Evolutionary conservation across 2,329 filamentous ascomycete genomes (phyloP).

Genomic region (Purpureocillium takamizusanense): DNA sequence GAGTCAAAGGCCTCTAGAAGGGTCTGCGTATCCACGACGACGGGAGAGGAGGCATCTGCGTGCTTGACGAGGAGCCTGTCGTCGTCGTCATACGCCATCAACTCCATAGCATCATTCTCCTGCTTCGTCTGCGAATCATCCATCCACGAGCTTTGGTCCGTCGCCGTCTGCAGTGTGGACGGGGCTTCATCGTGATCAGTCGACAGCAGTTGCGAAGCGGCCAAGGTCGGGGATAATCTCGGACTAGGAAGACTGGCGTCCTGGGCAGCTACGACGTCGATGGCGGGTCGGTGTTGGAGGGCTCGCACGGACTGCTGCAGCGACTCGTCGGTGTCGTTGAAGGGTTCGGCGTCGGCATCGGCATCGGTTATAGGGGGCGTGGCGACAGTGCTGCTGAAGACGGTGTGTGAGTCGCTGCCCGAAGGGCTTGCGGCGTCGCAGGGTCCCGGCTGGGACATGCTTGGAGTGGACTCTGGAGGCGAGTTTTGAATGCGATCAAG

Average conservation of each 20-base stretch:
- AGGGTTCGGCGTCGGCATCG: constrained; percentile 58
- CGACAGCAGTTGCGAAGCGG: constrained; percentile 49
- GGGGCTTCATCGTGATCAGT: constrained; percentile 33
- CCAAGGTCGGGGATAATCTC: constrained; percentile 83
- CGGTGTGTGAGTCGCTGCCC: constrained; percentile 46
- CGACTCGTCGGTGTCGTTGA: constrained; percentile 41
- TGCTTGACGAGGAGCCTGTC: constrained; percentile 7
- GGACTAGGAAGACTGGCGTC: constrained; percentile 93
- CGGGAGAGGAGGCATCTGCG: constrained; percentile 5
- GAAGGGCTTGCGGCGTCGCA: constrained; percentile 43
- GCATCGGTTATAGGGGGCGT: constrained; percentile 70
- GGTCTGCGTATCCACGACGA: constrained; percentile 70
- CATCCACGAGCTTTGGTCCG: constrained; percentile 21
- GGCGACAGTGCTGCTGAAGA: constrained; percentile 56
- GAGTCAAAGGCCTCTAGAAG: constrained; percentile 87
- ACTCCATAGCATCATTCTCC: constrained; percentile 12
- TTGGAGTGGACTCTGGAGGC: constrained; percentile 34
- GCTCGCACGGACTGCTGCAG: constrained; percentile 36
- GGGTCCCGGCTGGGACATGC: constrained; percentile 21
- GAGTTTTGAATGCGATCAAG: constrained; percentile 29
- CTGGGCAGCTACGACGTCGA: constrained; percentile 66
- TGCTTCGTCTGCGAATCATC: constrained; percentile 32
- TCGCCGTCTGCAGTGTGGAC: constrained; percentile 21
- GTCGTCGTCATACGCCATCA: constrained; percentile 1
- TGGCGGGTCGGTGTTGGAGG: constrained; percentile 39